These are phyloP conservation scores for Cytospora leucostoma DNA, from an alignment of 2,329 filamentous ascomycete species.

Conservation along the genomic window DNA sequence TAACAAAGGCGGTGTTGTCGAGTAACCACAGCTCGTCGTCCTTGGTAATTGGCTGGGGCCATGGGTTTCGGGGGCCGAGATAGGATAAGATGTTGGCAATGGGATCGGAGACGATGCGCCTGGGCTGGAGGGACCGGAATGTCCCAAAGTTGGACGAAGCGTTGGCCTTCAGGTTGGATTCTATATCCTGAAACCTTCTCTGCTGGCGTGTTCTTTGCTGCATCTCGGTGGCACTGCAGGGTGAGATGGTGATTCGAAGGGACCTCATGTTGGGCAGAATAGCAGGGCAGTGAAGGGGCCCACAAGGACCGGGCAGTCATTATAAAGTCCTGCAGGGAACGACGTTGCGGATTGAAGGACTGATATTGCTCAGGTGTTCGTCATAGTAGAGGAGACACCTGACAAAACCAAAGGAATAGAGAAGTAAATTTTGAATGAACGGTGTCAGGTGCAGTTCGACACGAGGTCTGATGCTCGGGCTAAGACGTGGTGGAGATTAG, in stretches of 20 bases:
- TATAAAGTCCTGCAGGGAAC: background rate
- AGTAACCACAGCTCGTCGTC: slow-evolving; percentile 83
- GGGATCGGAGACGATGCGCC: slow-evolving; percentile 9
- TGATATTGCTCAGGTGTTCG: slow-evolving; percentile 9
- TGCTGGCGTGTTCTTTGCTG: slow-evolving; percentile 16
- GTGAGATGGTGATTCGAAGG: slow-evolving; percentile 3
- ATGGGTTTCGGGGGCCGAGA: slow-evolving; percentile 56
- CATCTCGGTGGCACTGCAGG: slow-evolving; percentile 11
- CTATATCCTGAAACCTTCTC: slow-evolving; percentile 18
- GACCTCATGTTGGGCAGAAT: slow-evolving; percentile 2
- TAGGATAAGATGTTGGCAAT: slow-evolving; percentile 49
- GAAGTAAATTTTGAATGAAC: too few species aligned
- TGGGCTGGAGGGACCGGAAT: slow-evolving; percentile 1
- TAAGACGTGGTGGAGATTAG: too few species aligned
- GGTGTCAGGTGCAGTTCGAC: too few species aligned
- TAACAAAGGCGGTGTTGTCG: slow-evolving; percentile 81
- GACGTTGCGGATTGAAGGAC: background rate
- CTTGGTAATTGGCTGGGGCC: slow-evolving; percentile 59
- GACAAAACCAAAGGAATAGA: too few species aligned
- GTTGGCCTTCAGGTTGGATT: slow-evolving; percentile 12
- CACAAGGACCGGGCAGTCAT: slow-evolving; percentile 2
- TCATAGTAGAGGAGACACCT: background rate
- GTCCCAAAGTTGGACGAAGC: slow-evolving; percentile 4
- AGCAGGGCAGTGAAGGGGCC: background rate
- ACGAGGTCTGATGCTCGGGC: too few species aligned